Percentiles rank a stretch among this genome's conserved stretches.
Conservation (phyloP, 1,139 yeast species). For the Ashbya aceris region DNA sequence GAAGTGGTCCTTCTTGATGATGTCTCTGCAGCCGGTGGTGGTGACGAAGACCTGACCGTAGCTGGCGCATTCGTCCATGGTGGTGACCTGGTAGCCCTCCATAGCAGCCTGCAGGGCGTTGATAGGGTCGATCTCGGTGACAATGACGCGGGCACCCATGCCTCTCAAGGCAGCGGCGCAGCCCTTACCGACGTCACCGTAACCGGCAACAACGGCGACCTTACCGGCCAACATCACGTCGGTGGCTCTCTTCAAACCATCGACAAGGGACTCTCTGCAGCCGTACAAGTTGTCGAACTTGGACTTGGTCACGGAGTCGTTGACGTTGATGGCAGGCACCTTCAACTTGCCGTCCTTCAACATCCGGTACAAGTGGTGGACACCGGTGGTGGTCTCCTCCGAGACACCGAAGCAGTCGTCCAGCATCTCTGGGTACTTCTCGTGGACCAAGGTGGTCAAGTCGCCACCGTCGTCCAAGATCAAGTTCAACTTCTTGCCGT, state of each 20-base stretch:
- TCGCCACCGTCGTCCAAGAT: constrained; percentile 99
- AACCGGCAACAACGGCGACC: constrained; percentile 98
- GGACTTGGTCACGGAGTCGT: constrained; percentile 98
- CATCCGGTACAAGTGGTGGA: constrained; percentile 98
- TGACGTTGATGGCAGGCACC: constrained; percentile 99
- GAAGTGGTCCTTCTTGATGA: constrained; percentile 85
- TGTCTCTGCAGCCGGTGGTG: constrained; percentile 99
- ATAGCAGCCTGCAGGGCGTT: constrained; percentile 99
- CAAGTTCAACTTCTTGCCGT: constrained; percentile 89
- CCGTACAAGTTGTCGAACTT: constrained; percentile 99
- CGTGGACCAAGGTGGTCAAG: constrained; percentile 93
- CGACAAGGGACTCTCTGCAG: constrained; percentile 97
- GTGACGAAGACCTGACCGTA: constrained; percentile 97
- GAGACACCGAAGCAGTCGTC: constrained; percentile 92
- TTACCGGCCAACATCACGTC: constrained; percentile 99
- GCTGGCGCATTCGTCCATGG: constrained; percentile 91
- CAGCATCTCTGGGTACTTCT: constrained; percentile 97
- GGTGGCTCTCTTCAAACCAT: constrained; percentile 99
- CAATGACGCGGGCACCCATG: constrained; percentile 99
- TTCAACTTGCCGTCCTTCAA: constrained; percentile 80
- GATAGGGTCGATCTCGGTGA: constrained; percentile 97
- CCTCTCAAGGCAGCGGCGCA: constrained; percentile 99
- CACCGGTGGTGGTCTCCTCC: constrained; percentile 99
- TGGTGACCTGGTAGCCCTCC: constrained; percentile 95
- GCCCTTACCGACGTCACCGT: constrained; percentile 99